Base-by-base conservation (phyloP, 371 early-diverging fungal species). In the Batrachochytrium dendrobatidis region DNA sequence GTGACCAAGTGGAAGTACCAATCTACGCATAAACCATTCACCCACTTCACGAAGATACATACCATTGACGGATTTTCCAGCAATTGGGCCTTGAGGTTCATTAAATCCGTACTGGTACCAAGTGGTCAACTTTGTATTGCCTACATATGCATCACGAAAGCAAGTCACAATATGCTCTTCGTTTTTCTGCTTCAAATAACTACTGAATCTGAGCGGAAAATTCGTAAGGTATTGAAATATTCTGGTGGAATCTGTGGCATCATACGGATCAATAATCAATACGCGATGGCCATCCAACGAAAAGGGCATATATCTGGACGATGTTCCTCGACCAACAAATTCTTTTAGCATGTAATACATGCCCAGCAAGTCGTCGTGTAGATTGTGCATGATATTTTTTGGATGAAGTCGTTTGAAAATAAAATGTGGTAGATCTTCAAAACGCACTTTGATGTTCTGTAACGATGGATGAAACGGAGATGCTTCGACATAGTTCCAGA, bases 101-200 rank as follows among this genome's bases (percentile, higher is more conserved):
- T 18, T 26, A 53, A 80, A 77, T 12, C 80, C 80, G 59, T 80
- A 80, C 55, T 80, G 78, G 59, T 80, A 80, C 79, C 79, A 80
- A 0, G 64, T 76, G n/a, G 71, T 66, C 12, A 65, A 56, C 52
- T 76, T 72, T 25, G 56, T 26, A 7, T 62, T 68, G 15, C 80
- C 80, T 5, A 75, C 68, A 18, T 69, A 64, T 1, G 74, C 75
- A 49, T 80, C 75, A 6, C 69, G 46, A 61, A 76, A 80, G 39
- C 74, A 69, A 6, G 77, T 79, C 25, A 76, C 55, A 29, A 69
- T 63, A 55, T 71, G 64, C 12, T 56, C 52, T 35, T 66, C 60
- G 22, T 31, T 20, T 22, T 65, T 34, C 30, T 67, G 67, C 3
- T 64, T 24, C 15, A 76, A 34, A 30, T 72, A 70, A 1, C 29